These are phyloP conservation scores for Entomortierella parvispora DNA, from an alignment of 192 early-diverging fungal species.

Conservation along the genomic window DNA sequence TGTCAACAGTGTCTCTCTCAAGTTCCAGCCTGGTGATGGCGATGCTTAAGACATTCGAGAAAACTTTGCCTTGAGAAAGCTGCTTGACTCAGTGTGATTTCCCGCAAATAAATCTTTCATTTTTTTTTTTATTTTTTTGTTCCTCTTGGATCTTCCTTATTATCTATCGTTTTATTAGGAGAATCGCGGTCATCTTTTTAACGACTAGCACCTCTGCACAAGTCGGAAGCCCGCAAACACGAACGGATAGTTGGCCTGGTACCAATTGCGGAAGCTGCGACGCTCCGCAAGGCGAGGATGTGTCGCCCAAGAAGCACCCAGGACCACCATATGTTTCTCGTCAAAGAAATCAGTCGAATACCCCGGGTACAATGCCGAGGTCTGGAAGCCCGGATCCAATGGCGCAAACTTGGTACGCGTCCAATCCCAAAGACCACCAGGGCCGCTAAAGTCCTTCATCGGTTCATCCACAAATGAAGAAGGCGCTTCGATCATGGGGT, in stretches of 20 bases:
- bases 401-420: conserved; percentile 36
- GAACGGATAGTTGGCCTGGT: conserved; percentile 86
- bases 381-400: conserved; percentile 59
- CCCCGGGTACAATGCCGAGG: conserved; percentile 81
- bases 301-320: conserved; percentile 91
- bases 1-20: conserved; percentile 87
- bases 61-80: no score
- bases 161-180: no score
- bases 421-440: conserved; percentile 83
- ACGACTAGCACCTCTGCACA: conserved; percentile 13
- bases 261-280: conserved; percentile 89
- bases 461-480: background rate
- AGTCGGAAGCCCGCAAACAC: conserved; percentile 84
- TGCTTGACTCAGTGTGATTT: no score
- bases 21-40: conserved; percentile 53
- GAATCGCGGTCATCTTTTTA: no score
- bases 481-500: conserved; percentile 57
- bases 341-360: conserved; percentile 95
- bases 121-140: no score
- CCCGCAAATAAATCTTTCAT: no score
- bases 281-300: conserved; percentile 78
- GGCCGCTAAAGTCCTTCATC: conserved; percentile 51
- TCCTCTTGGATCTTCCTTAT: no score
- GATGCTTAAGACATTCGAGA: background rate
- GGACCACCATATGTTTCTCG: conserved; percentile 81